Conservation (phyloP, 345 rosid species). For the Firmiana major region DNA sequence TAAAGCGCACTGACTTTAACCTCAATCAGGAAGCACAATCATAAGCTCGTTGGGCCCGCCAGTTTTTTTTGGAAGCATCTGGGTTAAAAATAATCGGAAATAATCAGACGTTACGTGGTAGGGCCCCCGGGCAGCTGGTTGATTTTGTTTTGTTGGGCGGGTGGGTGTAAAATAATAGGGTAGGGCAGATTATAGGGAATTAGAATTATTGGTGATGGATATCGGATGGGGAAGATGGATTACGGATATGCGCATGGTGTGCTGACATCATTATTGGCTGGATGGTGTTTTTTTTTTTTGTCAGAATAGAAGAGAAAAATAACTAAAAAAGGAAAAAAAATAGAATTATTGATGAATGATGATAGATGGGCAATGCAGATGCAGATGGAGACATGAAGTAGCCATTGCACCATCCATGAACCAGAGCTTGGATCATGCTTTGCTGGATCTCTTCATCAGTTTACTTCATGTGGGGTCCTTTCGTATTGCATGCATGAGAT, state of each 20-base stretch:
- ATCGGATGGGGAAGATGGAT: too few species aligned
- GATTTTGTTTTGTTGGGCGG: not conserved
- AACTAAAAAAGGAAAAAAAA: too few species aligned
- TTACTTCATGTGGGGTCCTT: not conserved
- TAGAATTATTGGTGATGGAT: not conserved
- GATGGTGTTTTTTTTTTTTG: too few species aligned
- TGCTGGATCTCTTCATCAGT: not conserved
- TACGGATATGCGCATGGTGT: not conserved
- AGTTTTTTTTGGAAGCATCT: not conserved
- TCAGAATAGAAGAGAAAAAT: too few species aligned
- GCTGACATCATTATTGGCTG: not conserved
- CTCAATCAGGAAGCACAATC: not conserved
- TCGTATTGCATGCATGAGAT: not conserved
- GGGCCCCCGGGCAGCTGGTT: not conserved
- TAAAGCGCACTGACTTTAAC: not conserved
- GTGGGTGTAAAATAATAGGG: slow-evolving; percentile 4
- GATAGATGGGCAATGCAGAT: too few species aligned
- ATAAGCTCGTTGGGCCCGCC: not conserved
- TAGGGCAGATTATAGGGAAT: not conserved
- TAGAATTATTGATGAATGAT: too few species aligned
- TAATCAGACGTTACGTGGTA: not conserved
- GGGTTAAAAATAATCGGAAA: not conserved
- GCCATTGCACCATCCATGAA: not conserved
- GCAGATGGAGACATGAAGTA: not conserved
- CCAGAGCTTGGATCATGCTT: not conserved